These are phyloP conservation scores for Diaporthe vexans DNA, from an alignment of 2,329 filamentous ascomycete genomes.

Conservation along the genomic window DNA sequence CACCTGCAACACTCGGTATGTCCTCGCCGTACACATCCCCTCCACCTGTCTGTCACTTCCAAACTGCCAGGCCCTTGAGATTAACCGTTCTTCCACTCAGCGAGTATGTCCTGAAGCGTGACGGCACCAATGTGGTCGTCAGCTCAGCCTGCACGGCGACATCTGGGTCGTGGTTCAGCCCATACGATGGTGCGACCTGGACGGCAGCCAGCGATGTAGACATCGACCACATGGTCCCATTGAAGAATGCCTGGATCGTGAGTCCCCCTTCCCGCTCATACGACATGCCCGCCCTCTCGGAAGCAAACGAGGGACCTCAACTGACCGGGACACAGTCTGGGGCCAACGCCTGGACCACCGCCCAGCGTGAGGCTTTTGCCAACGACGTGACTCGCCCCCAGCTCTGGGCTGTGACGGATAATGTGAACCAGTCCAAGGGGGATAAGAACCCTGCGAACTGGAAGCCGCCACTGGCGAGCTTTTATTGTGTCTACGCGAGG, in stretches of 20 bases:
- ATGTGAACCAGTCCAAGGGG: constrained; percentile 81
- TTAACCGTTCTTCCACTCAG: constrained; percentile 45
- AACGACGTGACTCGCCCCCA: constrained; percentile 84
- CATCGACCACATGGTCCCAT: constrained; percentile 86
- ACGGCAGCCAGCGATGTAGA: constrained; percentile 78
- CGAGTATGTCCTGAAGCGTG: constrained; percentile 80
- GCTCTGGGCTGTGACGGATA: constrained; percentile 83
- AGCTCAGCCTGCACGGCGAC: constrained; percentile 72
- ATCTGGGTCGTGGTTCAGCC: constrained; percentile 77
- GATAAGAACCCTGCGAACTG: constrained; percentile 81
- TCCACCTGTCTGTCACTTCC: not conserved
- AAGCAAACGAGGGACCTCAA: constrained; percentile 2
- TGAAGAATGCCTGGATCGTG: constrained; percentile 85
- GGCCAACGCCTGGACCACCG: constrained; percentile 78
- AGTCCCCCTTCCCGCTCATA: constrained; percentile 46
- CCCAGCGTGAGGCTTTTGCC: constrained; percentile 76
- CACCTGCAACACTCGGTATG: constrained; percentile 76
- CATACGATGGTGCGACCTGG: constrained; percentile 82
- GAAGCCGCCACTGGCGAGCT: constrained; percentile 78
- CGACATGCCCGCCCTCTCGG: not conserved
- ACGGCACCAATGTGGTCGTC: constrained; percentile 74
- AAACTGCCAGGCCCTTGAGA: not conserved
- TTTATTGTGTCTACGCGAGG: constrained; percentile 83
- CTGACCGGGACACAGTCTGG: constrained; percentile 67
- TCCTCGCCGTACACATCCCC: not conserved